These are phyloP conservation scores for Arabidopsis arenosa DNA, from an alignment of 345 rosid genomes.

Conservation along the genomic window DNA sequence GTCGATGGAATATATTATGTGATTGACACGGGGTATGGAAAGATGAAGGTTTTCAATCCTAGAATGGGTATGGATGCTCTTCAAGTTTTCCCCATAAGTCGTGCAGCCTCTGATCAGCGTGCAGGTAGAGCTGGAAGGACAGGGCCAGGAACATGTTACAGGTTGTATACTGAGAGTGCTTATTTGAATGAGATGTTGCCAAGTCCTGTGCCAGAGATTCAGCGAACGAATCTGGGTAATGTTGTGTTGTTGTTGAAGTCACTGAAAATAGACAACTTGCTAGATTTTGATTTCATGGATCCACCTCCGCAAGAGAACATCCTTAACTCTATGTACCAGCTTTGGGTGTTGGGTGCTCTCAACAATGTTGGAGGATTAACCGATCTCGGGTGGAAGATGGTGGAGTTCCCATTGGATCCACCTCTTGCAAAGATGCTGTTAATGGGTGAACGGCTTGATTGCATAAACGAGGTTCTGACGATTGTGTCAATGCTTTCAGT, in stretches of 20 bases:
- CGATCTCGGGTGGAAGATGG: slow-evolving; percentile 98
- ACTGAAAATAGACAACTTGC: slow-evolving; percentile 81
- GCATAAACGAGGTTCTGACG: slow-evolving; percentile 91
- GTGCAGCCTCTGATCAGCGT: slow-evolving; percentile 97
- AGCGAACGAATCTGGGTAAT: slow-evolving; percentile 94
- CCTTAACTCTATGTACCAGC: slow-evolving; percentile 96
- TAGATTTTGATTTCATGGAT: slow-evolving; percentile 98
- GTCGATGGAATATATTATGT: slow-evolving; percentile 95
- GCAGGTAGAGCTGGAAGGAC: slow-evolving; percentile 99
- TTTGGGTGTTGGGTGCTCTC: slow-evolving; percentile 97
- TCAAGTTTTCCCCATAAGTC: slow-evolving; percentile 95
- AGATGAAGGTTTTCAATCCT: slow-evolving; percentile 98
- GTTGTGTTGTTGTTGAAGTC: slow-evolving; percentile 95
- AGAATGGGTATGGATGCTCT: slow-evolving; percentile 99
- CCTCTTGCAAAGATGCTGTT: slow-evolving; percentile 98
- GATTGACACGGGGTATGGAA: slow-evolving; percentile 94
- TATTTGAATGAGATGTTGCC: slow-evolving; percentile 85
- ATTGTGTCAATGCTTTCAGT: slow-evolving; percentile 99
- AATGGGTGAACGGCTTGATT: slow-evolving; percentile 82
- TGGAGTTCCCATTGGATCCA: slow-evolving; percentile 96
- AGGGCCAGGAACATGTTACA: slow-evolving; percentile 96
- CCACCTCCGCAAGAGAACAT: slow-evolving; percentile 99
- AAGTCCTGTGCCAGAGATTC: slow-evolving; percentile 97
- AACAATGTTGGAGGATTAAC: slow-evolving; percentile 89
- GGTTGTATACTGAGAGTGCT: slow-evolving; percentile 92